Evolutionary conservation across 768 basidiomycete species (phyloP), one percentile per base, ranked within the genome.

Genomic region (Pleurotus tuber-regium): DNA sequence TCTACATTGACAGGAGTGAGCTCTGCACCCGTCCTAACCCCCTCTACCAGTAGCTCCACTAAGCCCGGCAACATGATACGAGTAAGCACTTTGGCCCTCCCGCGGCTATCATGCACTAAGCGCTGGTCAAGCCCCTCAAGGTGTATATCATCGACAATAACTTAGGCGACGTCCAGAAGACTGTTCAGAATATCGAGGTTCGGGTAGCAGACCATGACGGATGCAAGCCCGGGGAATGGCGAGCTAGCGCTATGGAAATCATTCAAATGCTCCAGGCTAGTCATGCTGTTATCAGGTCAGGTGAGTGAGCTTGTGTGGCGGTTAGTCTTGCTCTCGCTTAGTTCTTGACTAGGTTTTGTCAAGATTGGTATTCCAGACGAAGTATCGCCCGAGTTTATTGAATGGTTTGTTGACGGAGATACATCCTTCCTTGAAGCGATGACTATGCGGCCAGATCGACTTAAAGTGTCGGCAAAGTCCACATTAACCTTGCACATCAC

Each of bases 191-290:
- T 12, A 35, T 35, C 18, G 33, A 35, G 18, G 33, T 35, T 14
- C 14, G 14, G 18, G 18, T 35, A 18, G 18, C 18, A 35, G 33
- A 35, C 18, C 33, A 18, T 35, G 33, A 35, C 12, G 33, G 33
- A 25, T 43, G 42, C 24, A 28, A 8, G 18, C 42, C 42, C 14
- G 42, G 42, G n/a, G 42, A 43, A 43, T 43, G 42, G 42, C 42
- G 42, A n/a, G 42, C 24, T 8, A 18, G 18, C 24, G 42, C 42
- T 24, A 25, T 43, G 42, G 18, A 43, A 24, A 11, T 43, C 21
- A 24, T 43, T 26, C 24, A 24, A 24, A 19, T 24, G 24, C 16
- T 43, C 26, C 42, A 43, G 18, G 19, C 18, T 26, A 43, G 42
- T 25, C 23, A 43, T 28, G 42, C 42, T 11, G 24, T 18, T 11